phyloP scores from a whole-genome alignment of 306 rosid species.

The Erythrophleum fordii region DNA sequence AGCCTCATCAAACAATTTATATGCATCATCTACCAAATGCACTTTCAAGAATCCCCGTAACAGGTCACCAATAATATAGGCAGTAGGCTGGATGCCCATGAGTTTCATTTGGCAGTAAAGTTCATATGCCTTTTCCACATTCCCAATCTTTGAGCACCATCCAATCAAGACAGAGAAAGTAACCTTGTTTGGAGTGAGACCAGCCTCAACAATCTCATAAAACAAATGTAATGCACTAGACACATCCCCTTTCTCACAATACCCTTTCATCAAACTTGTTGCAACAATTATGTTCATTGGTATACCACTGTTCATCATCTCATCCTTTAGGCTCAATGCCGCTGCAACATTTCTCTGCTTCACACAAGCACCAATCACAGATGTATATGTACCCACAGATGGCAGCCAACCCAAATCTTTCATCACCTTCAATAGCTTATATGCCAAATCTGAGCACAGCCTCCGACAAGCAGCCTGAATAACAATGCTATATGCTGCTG shows the following conservation, averaged over 20 bases:
- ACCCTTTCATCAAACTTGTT: constrained; percentile 67
- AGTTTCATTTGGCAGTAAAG: constrained; percentile 67
- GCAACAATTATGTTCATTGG: constrained; percentile 55
- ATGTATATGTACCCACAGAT: constrained; percentile 48
- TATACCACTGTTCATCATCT: constrained; percentile 64
- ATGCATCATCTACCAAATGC: constrained; percentile 54
- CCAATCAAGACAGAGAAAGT: constrained; percentile 61
- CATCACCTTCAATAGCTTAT: constrained; percentile 63
- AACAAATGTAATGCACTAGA: constrained; percentile 62
- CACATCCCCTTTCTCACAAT: constrained; percentile 59
- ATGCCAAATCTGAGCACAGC: constrained; percentile 47
- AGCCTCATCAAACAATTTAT: constrained; percentile 65
- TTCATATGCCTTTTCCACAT: constrained; percentile 63
- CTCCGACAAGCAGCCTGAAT: constrained; percentile 59
- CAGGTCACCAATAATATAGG: constrained; percentile 50
- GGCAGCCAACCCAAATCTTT: constrained; percentile 66
- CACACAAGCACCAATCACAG: constrained; percentile 63
- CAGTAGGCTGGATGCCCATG: constrained; percentile 53
- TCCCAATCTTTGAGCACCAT: constrained; percentile 62
- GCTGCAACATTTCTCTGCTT: constrained; percentile 65
- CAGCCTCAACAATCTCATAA: constrained; percentile 45
- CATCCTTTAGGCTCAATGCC: constrained; percentile 70
- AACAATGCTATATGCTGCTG: constrained; percentile 53
- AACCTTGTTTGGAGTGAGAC: constrained; percentile 54
- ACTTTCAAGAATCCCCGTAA: constrained; percentile 55